Base-by-base conservation (phyloP, 164 flowering plant genomes). In the Cinnamomum chago region DNA sequence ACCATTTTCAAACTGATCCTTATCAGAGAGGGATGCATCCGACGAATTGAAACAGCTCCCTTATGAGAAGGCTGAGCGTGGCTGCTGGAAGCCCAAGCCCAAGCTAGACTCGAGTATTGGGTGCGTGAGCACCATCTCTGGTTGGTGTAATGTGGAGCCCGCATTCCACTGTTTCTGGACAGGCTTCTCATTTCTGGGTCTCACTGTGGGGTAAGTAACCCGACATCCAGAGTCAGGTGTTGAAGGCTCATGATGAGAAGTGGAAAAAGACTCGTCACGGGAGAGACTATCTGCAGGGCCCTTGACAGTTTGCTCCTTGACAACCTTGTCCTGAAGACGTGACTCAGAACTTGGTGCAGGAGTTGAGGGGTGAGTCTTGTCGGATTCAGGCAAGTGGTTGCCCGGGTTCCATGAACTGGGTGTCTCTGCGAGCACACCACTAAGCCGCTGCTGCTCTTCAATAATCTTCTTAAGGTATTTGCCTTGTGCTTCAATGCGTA, bases 401-500 rank as follows among this genome's bases (percentile, higher is more conserved):
- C 85, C 89, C 62, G 82, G 62, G 67, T 55, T 76, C 58, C 70
- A 89, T 3, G 83, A 78, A 60, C 76, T 85, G 23, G 93, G 86
- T 0, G 72, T 83, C 65, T 89, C 95, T 14, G 84, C 78, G 67
- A 87, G 84, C 76, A 82, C 89, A 72, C 90, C 95, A 82, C 90
- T 80, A 20, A 90, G 83, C 58, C 91, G 82, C 50, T 93, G 97
- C 77, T 95, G 98, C 83, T 95, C 97, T 81, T 95, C 98, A 33
- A 95, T 89, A 30, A 95, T 95, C 82, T 90, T 95, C 85, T 95
- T 90, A 75, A 95, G 86, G 71, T 93, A 95, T 83, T 91, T 88
- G 51, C 97, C 97, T 82, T 95, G 98, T 47, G 98, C 98, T 87
- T 95, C 98, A 50, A 95, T 95, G 22, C 97, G 87, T 50, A 95